Conservation (phyloP, 2,329 filamentous ascomycete genomes). For the Cladosporium sp. region DNA sequence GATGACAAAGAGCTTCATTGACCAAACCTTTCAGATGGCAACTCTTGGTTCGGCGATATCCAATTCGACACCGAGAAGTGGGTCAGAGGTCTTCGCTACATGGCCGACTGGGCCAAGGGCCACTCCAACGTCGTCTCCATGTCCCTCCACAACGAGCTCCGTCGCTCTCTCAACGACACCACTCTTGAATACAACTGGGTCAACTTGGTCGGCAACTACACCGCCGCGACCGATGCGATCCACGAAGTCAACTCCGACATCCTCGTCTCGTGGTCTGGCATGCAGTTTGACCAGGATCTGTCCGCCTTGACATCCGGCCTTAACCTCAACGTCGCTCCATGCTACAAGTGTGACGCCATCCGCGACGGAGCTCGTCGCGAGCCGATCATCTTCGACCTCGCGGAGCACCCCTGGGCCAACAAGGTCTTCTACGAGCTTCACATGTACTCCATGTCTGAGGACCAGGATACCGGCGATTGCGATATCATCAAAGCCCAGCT, state of each 20-base stretch:
- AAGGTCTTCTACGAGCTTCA: conserved; percentile 52
- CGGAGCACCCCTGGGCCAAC: conserved; percentile 48
- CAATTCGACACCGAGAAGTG: conserved; percentile 29
- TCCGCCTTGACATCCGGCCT: conserved; percentile 36
- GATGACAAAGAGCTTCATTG: background rate
- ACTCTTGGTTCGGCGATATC: conserved; percentile 56
- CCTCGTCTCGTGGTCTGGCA: conserved; percentile 28
- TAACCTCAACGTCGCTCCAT: conserved; percentile 40
- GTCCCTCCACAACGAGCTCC: conserved; percentile 30
- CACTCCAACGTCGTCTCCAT: conserved; percentile 31
- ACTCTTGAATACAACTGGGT: conserved; percentile 29
- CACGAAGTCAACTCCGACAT: conserved; percentile 28
- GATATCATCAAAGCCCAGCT: conserved; percentile 50
- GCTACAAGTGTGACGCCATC: conserved; percentile 43
- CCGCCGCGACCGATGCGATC: conserved; percentile 29
- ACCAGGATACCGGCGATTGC: conserved; percentile 46
- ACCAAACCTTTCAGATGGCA: conserved; percentile 48
- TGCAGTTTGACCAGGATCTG: conserved; percentile 31
- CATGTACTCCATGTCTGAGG: conserved; percentile 41
- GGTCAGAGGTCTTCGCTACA: conserved; percentile 27
- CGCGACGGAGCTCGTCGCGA: conserved; percentile 46
- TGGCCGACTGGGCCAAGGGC: conserved; percentile 28
- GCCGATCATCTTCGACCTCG: conserved; percentile 50
- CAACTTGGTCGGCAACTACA: conserved; percentile 29
- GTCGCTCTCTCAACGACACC: conserved; percentile 27